Evolutionary conservation across 2,329 filamentous ascomycete genomes (phyloP).

Genomic region (Cladosporium colombiae): DNA sequence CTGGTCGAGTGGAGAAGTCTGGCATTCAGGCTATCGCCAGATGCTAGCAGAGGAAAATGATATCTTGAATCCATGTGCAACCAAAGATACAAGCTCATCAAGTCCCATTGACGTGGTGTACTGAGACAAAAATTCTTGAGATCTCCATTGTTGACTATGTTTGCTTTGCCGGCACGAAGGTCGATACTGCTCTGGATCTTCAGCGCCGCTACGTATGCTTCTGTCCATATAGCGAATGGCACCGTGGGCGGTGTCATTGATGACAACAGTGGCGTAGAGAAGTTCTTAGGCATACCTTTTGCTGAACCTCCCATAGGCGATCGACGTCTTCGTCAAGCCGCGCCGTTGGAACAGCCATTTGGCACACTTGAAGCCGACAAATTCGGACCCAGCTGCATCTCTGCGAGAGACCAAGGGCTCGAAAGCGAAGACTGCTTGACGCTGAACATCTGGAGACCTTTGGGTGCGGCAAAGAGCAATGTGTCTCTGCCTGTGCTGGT

Average conservation of each 20-base stretch:
- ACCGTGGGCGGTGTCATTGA: neutral
- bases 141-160: neutral
- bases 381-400: slow-evolving; percentile 5
- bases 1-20: neutral
- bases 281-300: slow-evolving; percentile 2
- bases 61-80: neutral
- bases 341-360: neutral
- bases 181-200: neutral
- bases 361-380: neutral
- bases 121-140: neutral
- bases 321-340: slow-evolving; percentile 6
- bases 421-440: slow-evolving; percentile 58
- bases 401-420: neutral
- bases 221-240: neutral
- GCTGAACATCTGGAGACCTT: slow-evolving; percentile 50
- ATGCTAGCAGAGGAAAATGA: neutral
- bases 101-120: neutral
- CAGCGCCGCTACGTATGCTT: neutral
- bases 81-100: neutral
- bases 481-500: neutral
- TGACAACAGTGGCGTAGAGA: neutral
- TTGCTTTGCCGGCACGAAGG: too few species aligned
- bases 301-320: neutral
- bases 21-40: neutral
- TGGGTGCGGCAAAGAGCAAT: neutral